Evolutionary conservation across 1,284 basidiomycete genomes (phyloP), one percentile per base, ranked within the genome.

Genomic region (Chalciporus piperatoides): DNA sequence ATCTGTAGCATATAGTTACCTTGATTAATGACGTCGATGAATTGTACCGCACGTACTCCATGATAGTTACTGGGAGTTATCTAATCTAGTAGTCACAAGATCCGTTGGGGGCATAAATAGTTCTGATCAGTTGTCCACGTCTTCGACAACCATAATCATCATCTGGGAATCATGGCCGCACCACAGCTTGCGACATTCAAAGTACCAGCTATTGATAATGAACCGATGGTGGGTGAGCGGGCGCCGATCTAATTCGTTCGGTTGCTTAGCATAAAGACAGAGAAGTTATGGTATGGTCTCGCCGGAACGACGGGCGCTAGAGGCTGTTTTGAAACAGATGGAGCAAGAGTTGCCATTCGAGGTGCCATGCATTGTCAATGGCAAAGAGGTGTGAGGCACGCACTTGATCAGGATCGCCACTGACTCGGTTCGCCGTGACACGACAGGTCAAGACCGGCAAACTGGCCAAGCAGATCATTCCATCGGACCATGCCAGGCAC

Each of bases 351-450:
- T 88, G 4, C 94, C 94, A 3, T 92, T 92, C 67, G 89, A 97
- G 63, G 90, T 99, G 1, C 96, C 96, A 19, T 89, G 89, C 63
- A 78, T 99, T 58, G 81, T 99, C 62, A 91, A 97, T 64, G 96
- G 97, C 52, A 85, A 92, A 71, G 80, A 83, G 61, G 92, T 92
- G 57, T 58, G 85, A 69, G 21, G n/a, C 32, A 44, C 7, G 44
- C 32, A 42, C 40, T 12, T 3, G 37, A 44, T 11, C 41, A 9
- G 7, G 25, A 43, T 8, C 25, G 8, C 21, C 41, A 17, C 30
- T 53, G 35, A 63, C 21, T 23, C 21, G 33, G 33, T 21, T 21
- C 42, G 25, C 27, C 2, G 25, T 25, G 19, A 27, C 32, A 15
- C 60, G 37, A 42, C 47, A 92, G 90, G 77, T 97, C 70, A 92